phyloP scores from a whole-genome alignment of 106 monocot species.

The Apostasia shenzhenica region DNA sequence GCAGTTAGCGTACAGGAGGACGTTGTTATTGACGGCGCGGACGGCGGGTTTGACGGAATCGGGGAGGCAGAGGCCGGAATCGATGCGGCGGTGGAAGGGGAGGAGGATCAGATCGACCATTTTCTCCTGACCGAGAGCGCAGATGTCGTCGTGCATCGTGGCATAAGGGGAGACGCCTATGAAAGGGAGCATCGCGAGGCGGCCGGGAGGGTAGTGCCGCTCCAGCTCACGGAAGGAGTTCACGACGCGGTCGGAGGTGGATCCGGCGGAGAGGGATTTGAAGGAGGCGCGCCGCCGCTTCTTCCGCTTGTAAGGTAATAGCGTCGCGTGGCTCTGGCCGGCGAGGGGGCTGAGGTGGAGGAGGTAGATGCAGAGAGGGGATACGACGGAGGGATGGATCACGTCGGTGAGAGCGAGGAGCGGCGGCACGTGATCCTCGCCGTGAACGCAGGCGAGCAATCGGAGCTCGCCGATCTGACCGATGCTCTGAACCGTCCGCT shows the following conservation, averaged over 20 bases:
- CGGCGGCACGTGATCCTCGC: constrained; percentile 32
- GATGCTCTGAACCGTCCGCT: constrained; percentile 23
- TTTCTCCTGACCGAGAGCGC: constrained; percentile 45
- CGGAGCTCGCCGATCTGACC: constrained; percentile 32
- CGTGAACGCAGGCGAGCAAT: constrained; percentile 48
- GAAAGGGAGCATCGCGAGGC: constrained; percentile 36
- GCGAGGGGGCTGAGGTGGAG: constrained; percentile 72
- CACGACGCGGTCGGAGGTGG: constrained; percentile 28
- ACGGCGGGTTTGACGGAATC: background rate
- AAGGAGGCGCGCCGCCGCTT: background rate
- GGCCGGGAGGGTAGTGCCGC: constrained; percentile 1
- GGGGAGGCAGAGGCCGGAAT: background rate
- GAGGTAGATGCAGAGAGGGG: constrained; percentile 37
- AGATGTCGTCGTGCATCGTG: constrained; percentile 61
- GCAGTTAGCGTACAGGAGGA: constrained; percentile 14
- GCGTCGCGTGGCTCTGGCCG: constrained; percentile 38
- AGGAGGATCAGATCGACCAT: constrained; percentile 20
- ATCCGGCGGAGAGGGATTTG: background rate
- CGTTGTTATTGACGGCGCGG: constrained; percentile 9
- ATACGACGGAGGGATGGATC: constrained; percentile 12
- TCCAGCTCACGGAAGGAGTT: constrained; percentile 57
- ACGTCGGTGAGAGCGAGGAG: constrained; percentile 40
- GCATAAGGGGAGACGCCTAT: constrained; percentile 43
- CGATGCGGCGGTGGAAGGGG: constrained; percentile 5
- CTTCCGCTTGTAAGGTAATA: constrained; percentile 42